These are phyloP conservation scores for Amylocystis lapponica DNA, from an alignment of 768 basidiomycete species.

Conservation along the genomic window DNA sequence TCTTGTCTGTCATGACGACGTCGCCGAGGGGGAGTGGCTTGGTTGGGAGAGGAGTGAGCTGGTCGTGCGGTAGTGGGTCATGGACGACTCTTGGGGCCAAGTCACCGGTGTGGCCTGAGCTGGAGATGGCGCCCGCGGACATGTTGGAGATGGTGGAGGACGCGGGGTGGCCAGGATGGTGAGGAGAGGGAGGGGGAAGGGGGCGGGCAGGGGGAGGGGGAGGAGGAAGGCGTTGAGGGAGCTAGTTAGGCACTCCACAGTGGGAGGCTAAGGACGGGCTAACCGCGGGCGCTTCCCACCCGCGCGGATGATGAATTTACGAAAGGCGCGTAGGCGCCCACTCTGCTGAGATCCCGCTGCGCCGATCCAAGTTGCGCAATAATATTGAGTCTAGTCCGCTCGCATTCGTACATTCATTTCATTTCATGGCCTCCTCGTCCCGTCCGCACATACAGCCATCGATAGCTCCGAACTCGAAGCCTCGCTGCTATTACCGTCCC, in stretches of 20 bases:
- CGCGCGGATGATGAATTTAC: too few relatives aligned
- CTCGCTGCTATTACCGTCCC: slow-evolving; percentile 7
- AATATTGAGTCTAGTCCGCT: too few relatives aligned
- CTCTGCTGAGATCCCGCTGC: neutral
- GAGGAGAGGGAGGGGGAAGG: slow-evolving; percentile 3
- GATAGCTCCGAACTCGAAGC: slow-evolving; percentile 12
- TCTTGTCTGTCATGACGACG: slow-evolving; percentile 43
- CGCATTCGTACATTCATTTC: too few relatives aligned
- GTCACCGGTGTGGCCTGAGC: slow-evolving; percentile 10
- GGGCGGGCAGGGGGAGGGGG: slow-evolving; percentile 1
- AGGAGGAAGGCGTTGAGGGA: slow-evolving; percentile 7
- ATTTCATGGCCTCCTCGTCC: neutral
- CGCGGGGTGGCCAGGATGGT: slow-evolving; percentile 4
- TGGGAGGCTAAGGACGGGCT: neutral
- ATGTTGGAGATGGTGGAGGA: slow-evolving; percentile 6
- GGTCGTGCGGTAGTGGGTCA: neutral
- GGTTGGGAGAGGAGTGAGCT: neutral
- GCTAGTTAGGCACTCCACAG: slow-evolving; percentile 10
- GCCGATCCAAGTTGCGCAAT: neutral
- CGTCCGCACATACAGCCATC: slow-evolving; percentile 2
- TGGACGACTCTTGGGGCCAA: slow-evolving; percentile 4
- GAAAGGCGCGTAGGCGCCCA: slow-evolving; percentile 2
- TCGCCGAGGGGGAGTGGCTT: slow-evolving; percentile 36
- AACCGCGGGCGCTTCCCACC: too few relatives aligned
- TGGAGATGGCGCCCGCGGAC: slow-evolving; percentile 14